Evolutionary conservation across 1,284 basidiomycete species (phyloP).

Genomic region (Flammula alnicola): DNA sequence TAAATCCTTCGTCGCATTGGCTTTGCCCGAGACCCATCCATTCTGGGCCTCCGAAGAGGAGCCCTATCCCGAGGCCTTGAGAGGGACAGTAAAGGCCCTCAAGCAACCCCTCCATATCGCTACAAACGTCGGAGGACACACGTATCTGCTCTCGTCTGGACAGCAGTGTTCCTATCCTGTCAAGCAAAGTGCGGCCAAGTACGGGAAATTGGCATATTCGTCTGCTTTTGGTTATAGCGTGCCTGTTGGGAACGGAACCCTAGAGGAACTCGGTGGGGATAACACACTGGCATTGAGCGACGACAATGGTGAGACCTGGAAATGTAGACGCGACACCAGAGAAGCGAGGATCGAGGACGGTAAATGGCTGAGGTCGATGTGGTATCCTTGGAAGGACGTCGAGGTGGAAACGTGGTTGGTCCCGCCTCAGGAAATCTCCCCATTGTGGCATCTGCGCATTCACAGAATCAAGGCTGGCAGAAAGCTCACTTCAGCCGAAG

Average conservation of each 20-base stretch:
- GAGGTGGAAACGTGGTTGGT: slow-evolving; percentile 78
- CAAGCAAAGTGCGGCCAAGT: slow-evolving; percentile 79
- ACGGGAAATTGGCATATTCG: slow-evolving; percentile 78
- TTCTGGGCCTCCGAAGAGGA: slow-evolving; percentile 75
- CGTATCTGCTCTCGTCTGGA: slow-evolving; percentile 75
- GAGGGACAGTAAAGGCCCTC: slow-evolving; percentile 51
- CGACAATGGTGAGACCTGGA: slow-evolving; percentile 73
- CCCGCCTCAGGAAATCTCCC: slow-evolving; percentile 59
- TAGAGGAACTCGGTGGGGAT: slow-evolving; percentile 76
- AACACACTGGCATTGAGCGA: slow-evolving; percentile 72
- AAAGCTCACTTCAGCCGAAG: slow-evolving; percentile 63
- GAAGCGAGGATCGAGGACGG: slow-evolving; percentile 64
- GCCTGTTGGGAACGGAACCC: slow-evolving; percentile 66
- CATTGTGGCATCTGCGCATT: slow-evolving; percentile 72
- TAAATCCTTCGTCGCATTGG: slow-evolving; percentile 76
- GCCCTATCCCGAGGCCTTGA: slow-evolving; percentile 55
- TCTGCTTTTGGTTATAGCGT: slow-evolving; percentile 79
- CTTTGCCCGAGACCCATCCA: slow-evolving; percentile 65
- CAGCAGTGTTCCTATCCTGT: slow-evolving; percentile 82
- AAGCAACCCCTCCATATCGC: slow-evolving; percentile 73
- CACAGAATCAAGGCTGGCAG: slow-evolving; percentile 64
- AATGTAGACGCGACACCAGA: slow-evolving; percentile 63
- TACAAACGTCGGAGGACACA: slow-evolving; percentile 64
- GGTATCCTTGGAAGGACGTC: slow-evolving; percentile 77
- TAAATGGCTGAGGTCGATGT: slow-evolving; percentile 66